These are phyloP conservation scores for Corylus heterophylla DNA, from an alignment of 306 rosid species.

Conservation along the genomic window DNA sequence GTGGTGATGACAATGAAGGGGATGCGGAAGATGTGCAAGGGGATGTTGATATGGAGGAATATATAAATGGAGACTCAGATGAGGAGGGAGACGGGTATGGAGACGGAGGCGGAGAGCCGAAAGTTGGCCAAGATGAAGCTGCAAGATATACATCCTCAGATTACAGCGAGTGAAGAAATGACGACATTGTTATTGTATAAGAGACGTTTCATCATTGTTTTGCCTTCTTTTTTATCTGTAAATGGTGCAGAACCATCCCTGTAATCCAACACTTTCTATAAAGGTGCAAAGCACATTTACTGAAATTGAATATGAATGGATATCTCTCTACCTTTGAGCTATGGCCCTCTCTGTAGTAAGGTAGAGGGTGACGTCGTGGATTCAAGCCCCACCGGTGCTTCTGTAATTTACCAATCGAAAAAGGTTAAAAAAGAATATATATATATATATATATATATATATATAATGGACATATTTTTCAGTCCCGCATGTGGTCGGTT, in stretches of 20 bases:
- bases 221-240: neutral
- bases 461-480: too few species aligned
- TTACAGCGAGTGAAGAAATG: slow-evolving; percentile 36
- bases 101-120: slow-evolving; percentile 35
- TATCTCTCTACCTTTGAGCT: neutral
- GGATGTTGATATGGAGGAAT: slow-evolving; percentile 42
- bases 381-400: too few species aligned
- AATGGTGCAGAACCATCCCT: neutral
- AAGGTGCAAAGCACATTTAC: neutral
- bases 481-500: too few species aligned
- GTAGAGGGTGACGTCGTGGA: too few species aligned
- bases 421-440: too few species aligned
- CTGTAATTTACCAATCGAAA: too few species aligned
- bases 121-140: slow-evolving; percentile 24
- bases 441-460: too few species aligned
- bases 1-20: slow-evolving; percentile 1
- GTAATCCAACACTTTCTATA: neutral
- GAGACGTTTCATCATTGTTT: neutral
- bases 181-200: neutral
- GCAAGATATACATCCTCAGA: slow-evolving; percentile 42
- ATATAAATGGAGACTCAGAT: slow-evolving; percentile 42
- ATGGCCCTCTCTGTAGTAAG: too few species aligned
- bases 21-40: slow-evolving; percentile 27
- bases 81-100: slow-evolving; percentile 29
- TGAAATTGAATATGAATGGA: neutral